phyloP scores from a whole-genome alignment of 495 filamentous ascomycete genomes.

The Aspergillus homomorphus region DNA sequence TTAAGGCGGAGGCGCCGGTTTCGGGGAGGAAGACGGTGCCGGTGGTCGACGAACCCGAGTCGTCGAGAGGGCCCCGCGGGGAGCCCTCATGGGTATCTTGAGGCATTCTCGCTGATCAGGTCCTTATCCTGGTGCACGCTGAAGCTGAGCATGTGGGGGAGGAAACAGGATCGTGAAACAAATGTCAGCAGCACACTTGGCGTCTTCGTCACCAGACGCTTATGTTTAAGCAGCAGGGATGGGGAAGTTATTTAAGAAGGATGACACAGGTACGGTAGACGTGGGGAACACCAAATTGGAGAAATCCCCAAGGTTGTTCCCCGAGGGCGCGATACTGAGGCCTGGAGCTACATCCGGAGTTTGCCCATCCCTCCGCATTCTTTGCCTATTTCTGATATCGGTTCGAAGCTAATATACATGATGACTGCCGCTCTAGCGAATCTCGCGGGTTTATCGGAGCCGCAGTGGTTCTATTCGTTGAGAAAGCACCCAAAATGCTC shows the following conservation, averaged over 20 bases:
- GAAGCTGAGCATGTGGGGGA: neutral
- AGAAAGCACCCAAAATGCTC: too few relatives aligned
- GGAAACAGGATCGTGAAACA: neutral
- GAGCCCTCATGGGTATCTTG: neutral
- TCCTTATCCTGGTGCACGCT: too few relatives aligned
- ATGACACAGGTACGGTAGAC: neutral
- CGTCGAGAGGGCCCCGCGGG: neutral
- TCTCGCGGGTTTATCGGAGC: too few relatives aligned
- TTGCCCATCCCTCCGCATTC: neutral
- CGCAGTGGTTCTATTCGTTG: too few relatives aligned
- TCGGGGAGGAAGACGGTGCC: conserved; percentile 9
- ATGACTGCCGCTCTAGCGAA: too few relatives aligned
- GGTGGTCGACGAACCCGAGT: conserved; percentile 8
- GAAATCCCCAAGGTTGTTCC: neutral
- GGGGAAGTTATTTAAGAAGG: neutral
- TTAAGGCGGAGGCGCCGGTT: neutral
- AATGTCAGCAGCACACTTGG: neutral
- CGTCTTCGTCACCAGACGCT: neutral
- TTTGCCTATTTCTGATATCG: neutral
- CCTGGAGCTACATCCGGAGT: neutral
- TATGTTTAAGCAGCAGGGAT: neutral
- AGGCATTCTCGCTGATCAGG: neutral
- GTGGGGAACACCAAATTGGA: neutral
- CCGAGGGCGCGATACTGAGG: neutral
- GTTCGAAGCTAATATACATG: too few relatives aligned